Evolutionary conservation across 768 basidiomycete species (phyloP), one percentile per base, ranked within the genome.

Genomic region (Suillus cothurnatus): DNA sequence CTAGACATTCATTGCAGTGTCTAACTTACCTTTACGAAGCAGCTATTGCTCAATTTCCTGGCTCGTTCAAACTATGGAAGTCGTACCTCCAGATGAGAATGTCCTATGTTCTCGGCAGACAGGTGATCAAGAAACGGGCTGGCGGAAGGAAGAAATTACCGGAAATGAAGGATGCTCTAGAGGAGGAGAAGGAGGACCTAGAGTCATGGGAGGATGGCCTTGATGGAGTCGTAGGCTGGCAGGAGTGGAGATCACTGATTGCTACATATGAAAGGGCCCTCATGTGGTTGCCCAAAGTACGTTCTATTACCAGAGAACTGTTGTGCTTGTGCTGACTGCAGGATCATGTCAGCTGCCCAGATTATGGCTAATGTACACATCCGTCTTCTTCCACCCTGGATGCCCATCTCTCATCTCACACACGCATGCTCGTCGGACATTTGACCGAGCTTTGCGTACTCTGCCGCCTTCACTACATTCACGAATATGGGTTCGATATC

Each of bases 11-110:
- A 32, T 80, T 99, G 8, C 94, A 97, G 70, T 88, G 90, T 57
- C 80, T 97, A 38, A 91, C 91, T 3, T 95, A 93, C 76, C 85
- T 97, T n/a, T 99, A 97, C 74, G 97, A 99, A 78, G 83, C 93
- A 23, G 97, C 97, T 0, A 84, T 99, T 28, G 84, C 79, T 4
- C 86, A 95, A 68, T 97, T 98, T 72, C 91, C 96, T 1, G 87
- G 85, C 14, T 93, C 91, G 2, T 99, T 94, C 87, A 95, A 97
- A 76, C 79, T 99, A 61, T 99, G 97, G 97, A 95, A 94, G 73
- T 86, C 93, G 0, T 99, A 99, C 77, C 82, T 98, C 50, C 84
- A 83, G 60, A 87, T 90, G 79, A 86, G 97, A 57, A 89, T 92
- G 84, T 82, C 85, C 1, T 97, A 90, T 77, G 93, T 99, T 4